Evolutionary conservation across 352 stramenopile species (phyloP).

Genomic region (Phytophthora agathidicida): DNA sequence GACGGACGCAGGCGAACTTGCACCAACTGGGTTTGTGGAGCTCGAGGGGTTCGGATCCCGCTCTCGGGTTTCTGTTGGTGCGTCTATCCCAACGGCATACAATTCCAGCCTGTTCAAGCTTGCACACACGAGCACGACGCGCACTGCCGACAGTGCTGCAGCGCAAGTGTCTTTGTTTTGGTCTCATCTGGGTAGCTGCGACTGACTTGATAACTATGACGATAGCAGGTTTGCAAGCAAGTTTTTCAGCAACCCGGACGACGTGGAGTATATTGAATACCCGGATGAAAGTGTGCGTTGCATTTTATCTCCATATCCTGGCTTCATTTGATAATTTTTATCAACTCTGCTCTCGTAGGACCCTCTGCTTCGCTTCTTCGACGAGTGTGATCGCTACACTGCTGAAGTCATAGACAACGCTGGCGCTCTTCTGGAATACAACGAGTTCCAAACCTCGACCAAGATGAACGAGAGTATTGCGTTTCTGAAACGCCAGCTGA

Average conservation of each 20-base stretch:
- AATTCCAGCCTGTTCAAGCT: constrained; percentile 48
- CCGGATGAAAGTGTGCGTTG: constrained; percentile 40
- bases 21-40: constrained; percentile 34
- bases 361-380: constrained; percentile 70
- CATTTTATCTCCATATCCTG: not conserved
- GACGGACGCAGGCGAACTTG: constrained; percentile 43
- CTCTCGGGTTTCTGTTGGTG: constrained; percentile 24
- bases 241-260: constrained; percentile 68
- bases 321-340: not conserved
- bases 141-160: constrained; percentile 56
- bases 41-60: constrained; percentile 44
- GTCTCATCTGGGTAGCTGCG: no score
- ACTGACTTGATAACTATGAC: not conserved
- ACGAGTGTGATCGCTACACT: constrained; percentile 63
- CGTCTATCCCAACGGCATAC: constrained; percentile 28
- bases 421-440: constrained; percentile 42
- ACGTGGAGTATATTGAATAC: constrained; percentile 61
- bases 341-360: constrained; percentile 34
- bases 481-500: constrained; percentile 48
- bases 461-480: constrained; percentile 40
- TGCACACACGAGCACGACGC: constrained; percentile 56
- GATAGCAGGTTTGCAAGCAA: constrained; percentile 50
- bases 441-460: constrained; percentile 38
- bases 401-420: constrained; percentile 54
- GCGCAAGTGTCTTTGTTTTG: constrained; percentile 32